These are phyloP conservation scores for Haematococcus lacustris DNA, from an alignment of 139 green algal species.

Conservation along the genomic window DNA sequence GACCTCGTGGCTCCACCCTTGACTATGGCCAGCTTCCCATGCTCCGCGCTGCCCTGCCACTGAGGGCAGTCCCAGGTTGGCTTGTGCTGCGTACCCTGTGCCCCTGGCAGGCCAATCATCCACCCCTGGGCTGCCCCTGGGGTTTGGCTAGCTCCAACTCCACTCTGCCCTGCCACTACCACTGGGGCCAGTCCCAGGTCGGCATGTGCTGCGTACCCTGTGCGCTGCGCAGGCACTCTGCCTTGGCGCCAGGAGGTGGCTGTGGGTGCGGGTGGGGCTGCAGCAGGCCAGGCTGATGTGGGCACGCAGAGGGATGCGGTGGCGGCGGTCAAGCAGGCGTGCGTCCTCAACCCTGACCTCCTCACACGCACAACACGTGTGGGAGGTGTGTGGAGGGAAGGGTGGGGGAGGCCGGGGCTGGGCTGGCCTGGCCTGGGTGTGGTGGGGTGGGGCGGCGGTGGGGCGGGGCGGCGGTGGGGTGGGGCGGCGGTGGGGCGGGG, in stretches of 20 bases:
- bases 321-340: constrained; percentile 9
- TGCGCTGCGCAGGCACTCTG: constrained; percentile 20
- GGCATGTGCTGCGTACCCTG: not conserved
- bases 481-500: no score
- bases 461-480: no score
- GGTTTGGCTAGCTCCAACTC: not conserved
- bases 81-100: no score
- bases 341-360: not conserved
- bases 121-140: not conserved
- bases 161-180: no score
- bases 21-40: no score
- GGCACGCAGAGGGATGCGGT: not conserved
- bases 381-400: not conserved
- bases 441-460: no score
- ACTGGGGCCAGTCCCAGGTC: no score
- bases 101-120: not conserved
- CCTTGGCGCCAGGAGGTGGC: constrained; percentile 18
- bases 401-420: no score
- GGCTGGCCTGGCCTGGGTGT: no score
- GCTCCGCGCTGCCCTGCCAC: no score
- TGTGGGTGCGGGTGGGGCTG: not conserved
- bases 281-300: constrained; percentile 7
- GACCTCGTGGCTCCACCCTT: no score
- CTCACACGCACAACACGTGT: constrained; percentile 1
- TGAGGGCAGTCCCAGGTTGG: no score